A percentile compares a stretch with the other conserved stretches of the same genome.
Conservation (phyloP, 2,329 filamentous ascomycete species). For the Pseudogymnoascus sp. region DNA sequence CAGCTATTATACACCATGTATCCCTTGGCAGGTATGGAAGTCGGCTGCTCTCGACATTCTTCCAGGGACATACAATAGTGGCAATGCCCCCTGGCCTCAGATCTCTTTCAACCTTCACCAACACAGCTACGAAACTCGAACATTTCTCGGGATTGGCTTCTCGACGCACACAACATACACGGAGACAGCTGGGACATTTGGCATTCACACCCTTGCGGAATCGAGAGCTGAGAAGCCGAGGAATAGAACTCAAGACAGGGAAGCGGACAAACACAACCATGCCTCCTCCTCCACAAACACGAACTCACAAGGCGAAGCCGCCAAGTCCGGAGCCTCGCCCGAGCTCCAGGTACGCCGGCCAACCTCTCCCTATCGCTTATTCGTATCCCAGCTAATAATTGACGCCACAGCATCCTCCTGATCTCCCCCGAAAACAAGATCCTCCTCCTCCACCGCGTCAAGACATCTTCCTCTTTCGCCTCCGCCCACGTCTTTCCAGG, state of each 20-base stretch:
- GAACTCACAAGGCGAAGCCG: background rate
- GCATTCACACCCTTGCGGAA: background rate
- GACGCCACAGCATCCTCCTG: conserved; percentile 57
- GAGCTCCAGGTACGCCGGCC: background rate
- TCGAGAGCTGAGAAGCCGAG: background rate
- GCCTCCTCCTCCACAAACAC: background rate
- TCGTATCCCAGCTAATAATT: background rate
- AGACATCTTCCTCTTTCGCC: conserved; percentile 74
- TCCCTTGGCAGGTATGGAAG: background rate
- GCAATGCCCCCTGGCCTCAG: background rate
- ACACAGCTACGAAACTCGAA: background rate
- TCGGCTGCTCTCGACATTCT: background rate
- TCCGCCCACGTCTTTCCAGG: conserved; percentile 95
- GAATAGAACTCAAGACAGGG: background rate
- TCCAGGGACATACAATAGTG: conserved; percentile 5
- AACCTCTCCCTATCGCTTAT: background rate
- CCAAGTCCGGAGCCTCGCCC: conserved; percentile 1
- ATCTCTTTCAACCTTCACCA: background rate
- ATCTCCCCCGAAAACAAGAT: conserved; percentile 82
- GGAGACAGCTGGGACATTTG: background rate
- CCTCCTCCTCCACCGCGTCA: conserved; percentile 76
- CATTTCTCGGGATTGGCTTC: background rate
- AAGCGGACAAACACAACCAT: background rate
- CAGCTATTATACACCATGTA: background rate
- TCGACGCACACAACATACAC: background rate